Evolutionary conservation across 805 yeast genomes (phyloP), one percentile per base, ranked within the genome.

Genomic region (Candida stauntonica): DNA sequence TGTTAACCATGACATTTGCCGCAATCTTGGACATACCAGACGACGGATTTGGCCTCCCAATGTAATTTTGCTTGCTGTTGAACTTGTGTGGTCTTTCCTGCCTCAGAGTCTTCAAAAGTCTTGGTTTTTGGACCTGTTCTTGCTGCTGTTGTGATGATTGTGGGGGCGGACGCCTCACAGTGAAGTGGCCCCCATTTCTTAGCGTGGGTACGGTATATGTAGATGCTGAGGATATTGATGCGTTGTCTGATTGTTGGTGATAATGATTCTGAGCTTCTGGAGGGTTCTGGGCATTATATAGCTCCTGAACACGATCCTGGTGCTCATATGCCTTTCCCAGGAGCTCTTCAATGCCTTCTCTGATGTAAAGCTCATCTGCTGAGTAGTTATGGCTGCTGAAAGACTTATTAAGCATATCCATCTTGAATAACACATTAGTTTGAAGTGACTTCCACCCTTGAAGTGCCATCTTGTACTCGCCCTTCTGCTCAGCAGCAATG

Each of bases 391-490:
- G 44, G 48, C 60, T 44, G 21, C 54, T 54, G 52, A 55, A 57
- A 43, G 58, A 57, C 37, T 73, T 62, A 52, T 81, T 70, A 48
- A 82, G 48, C 38, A 57, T 43, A 16, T 79, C 85, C 30, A 81
- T 60, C 48, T 75, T 75, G 53, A 66, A 74, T 33, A 76, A 66
- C 3, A 79, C 67, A 33, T 74, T 71, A 2, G 84, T 77, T 45
- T 79, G 86, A n/a, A 84, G 60, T 2, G 78, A 66, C 47, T 78
- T 81, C 89, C 91, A 82, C 3, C 89, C 89, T 42, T 72, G 75
- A 16, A 81, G 60, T 3, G 88, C 83, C 14, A 72, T 75, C 35
- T 67, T 72, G 31, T 68, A 57, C 16, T 72, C 67, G 24, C 69
- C 65, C 15, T 66, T 63, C 42, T 81, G 81, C 50, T 83, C 88